A percentile compares a stretch with the other conserved stretches of the same genome.
These are phyloP conservation scores for Alternaria sp. DNA, from an alignment of 2,329 filamentous ascomycete genomes.

Conservation along the genomic window DNA sequence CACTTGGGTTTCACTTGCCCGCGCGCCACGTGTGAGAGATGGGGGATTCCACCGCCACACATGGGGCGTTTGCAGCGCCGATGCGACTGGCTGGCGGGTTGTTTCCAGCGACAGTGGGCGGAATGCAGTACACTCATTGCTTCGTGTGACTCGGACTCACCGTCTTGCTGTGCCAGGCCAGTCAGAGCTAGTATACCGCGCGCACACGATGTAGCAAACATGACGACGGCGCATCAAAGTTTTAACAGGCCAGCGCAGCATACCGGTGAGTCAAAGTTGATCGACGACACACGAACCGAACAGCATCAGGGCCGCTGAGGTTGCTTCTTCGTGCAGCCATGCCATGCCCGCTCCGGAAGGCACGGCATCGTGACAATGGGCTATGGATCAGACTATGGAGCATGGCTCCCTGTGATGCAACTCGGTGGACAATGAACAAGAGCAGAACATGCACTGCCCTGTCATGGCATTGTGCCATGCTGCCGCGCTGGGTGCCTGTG, in stretches of 20 bases:
- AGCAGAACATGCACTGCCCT: not conserved
- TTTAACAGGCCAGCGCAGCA: slow-evolving; percentile 18
- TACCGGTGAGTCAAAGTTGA: slow-evolving; percentile 8
- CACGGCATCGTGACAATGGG: slow-evolving; percentile 15
- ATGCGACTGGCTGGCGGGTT: slow-evolving; percentile 18
- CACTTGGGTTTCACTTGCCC: slow-evolving; percentile 35
- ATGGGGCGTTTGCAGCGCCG: slow-evolving; percentile 12
- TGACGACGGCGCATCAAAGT: slow-evolving; percentile 18
- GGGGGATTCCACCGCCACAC: slow-evolving; percentile 20
- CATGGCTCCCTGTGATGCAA: not conserved
- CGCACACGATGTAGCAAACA: slow-evolving; percentile 1
- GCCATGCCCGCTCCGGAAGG: slow-evolving; percentile 14
- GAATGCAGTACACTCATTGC: slow-evolving; percentile 9
- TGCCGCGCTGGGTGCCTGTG: not conserved
- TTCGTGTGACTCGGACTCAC: slow-evolving; percentile 15
- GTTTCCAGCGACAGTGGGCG: slow-evolving; percentile 12
- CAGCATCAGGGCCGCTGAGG: slow-evolving; percentile 4
- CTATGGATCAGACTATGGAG: not conserved
- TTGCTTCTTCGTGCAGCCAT: slow-evolving; percentile 7
- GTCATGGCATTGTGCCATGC: not conserved
- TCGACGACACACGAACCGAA: slow-evolving; percentile 4
- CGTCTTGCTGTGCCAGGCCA: slow-evolving; percentile 8
- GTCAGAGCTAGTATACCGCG: slow-evolving; percentile 1
- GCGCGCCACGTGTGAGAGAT: slow-evolving; percentile 35
- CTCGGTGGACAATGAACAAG: not conserved